phyloP scores from a whole-genome alignment of 768 basidiomycete genomes.

The Pulveroboletus sp. region DNA sequence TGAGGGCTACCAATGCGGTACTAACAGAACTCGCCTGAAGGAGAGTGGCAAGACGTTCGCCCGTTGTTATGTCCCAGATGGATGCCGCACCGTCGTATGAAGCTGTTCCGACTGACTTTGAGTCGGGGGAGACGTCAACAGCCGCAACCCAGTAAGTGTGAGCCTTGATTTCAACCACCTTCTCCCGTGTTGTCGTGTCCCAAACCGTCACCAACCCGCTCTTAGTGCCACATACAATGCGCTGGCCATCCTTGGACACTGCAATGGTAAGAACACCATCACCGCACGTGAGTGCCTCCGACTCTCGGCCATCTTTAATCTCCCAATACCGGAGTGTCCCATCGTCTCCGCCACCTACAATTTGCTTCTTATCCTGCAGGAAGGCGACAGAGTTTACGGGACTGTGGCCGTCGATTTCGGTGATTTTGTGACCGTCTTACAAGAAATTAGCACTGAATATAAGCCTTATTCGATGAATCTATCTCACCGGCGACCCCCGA shows the following conservation, averaged over 20 bases:
- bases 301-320: not conserved
- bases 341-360: slow-evolving; percentile 10
- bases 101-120: slow-evolving; percentile 7
- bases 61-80: slow-evolving; percentile 14
- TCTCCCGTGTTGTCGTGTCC: slow-evolving; percentile 5
- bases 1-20: slow-evolving; percentile 7
- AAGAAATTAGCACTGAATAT: not conserved
- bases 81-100: slow-evolving; percentile 10
- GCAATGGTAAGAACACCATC: slow-evolving; percentile 8
- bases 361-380: not conserved
- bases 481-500: slow-evolving; percentile 1
- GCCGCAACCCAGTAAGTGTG: slow-evolving; percentile 13
- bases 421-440: not conserved
- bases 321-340: slow-evolving; percentile 10
- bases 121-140: slow-evolving; percentile 15
- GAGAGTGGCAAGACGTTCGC: slow-evolving; percentile 8
- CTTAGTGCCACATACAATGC: slow-evolving; percentile 12
- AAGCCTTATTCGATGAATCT: not conserved
- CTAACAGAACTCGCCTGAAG: not conserved
- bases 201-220: slow-evolving; percentile 11
- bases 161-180: slow-evolving; percentile 7
- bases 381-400: slow-evolving; percentile 11
- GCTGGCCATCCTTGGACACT: slow-evolving; percentile 9
- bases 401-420: slow-evolving; percentile 7
- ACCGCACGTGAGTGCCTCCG: not conserved